These are phyloP conservation scores for Colletotrichum lindemuthianum DNA, from an alignment of 2,329 filamentous ascomycete species.

Conservation along the genomic window DNA sequence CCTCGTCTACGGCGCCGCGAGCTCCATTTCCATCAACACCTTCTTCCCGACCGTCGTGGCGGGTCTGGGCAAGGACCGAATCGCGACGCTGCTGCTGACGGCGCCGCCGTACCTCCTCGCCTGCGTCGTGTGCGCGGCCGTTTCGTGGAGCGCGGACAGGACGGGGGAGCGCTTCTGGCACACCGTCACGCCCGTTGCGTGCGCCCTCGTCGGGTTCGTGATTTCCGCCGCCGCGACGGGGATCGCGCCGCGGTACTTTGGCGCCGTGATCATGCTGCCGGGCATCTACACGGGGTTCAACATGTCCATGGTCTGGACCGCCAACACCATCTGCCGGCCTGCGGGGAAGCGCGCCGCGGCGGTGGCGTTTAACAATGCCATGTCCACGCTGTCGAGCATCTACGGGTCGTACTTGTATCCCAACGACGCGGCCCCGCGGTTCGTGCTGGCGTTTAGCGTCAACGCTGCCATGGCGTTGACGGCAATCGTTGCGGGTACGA, in stretches of 20 bases:
- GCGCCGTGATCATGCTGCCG: constrained; percentile 39
- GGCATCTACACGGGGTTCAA: constrained; percentile 41
- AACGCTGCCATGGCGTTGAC: constrained; percentile 41
- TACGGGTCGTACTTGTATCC: constrained; percentile 42
- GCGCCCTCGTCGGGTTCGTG: constrained; percentile 32
- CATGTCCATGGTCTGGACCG: constrained; percentile 40
- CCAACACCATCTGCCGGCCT: constrained; percentile 39
- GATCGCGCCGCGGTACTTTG: constrained; percentile 32
- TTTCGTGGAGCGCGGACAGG: constrained; percentile 32
- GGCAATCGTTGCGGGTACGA: constrained; percentile 37
- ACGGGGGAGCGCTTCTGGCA: constrained; percentile 34
- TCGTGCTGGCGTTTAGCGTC: constrained; percentile 40
- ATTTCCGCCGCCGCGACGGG: constrained; percentile 25
- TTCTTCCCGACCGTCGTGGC: constrained; percentile 40
- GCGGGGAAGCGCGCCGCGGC: constrained; percentile 38
- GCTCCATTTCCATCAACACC: constrained; percentile 37
- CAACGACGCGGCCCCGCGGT: constrained; percentile 38
- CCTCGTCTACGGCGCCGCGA: constrained; percentile 37
- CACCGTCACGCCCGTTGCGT: constrained; percentile 25
- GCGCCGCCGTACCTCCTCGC: constrained; percentile 55
- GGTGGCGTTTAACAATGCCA: constrained; percentile 39
- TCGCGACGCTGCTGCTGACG: constrained; percentile 55
- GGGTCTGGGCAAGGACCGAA: constrained; percentile 37
- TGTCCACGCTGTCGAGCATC: constrained; percentile 39
- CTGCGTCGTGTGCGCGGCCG: constrained; percentile 42